phyloP scores from a whole-genome alignment of 192 early-diverging fungal species.

The Cladochytrium replicatum region DNA sequence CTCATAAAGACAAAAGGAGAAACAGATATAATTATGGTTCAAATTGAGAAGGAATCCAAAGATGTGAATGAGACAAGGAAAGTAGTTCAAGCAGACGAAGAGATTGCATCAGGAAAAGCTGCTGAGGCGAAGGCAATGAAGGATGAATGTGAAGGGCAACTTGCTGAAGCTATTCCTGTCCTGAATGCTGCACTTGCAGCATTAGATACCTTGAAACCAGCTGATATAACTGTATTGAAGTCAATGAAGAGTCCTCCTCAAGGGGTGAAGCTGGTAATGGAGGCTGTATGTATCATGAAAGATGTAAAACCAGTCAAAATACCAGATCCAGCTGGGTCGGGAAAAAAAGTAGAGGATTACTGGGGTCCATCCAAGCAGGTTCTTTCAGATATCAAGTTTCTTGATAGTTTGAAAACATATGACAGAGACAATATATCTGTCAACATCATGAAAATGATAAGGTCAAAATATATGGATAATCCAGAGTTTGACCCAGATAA shows the following conservation, averaged over 20 bases:
- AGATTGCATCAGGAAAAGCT: conserved; percentile 45
- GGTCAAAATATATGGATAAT: conserved; percentile 49
- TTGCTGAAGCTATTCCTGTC: conserved; percentile 51
- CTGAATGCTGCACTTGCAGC: conserved; percentile 43
- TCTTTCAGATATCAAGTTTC: conserved; percentile 42
- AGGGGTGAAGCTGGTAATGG: conserved; percentile 54
- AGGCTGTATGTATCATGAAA: conserved; percentile 53
- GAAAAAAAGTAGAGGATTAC: conserved; percentile 53
- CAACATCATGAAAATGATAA: conserved; percentile 48
- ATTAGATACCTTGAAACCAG: conserved; percentile 46
- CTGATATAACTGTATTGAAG: conserved; percentile 50
- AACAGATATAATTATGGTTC: conserved; percentile 45
- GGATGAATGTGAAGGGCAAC: conserved; percentile 48
- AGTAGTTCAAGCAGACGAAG: conserved; percentile 48
- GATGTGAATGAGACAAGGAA: conserved; percentile 41
- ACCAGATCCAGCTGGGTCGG: conserved; percentile 43
- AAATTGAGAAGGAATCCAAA: conserved; percentile 49
- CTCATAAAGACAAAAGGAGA: conserved; percentile 43
- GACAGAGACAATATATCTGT: conserved; percentile 50
- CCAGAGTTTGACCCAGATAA: conserved; percentile 57
- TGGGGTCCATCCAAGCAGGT: conserved; percentile 49
- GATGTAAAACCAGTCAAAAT: conserved; percentile 54
- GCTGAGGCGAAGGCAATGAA: conserved; percentile 44
- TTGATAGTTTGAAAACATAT: conserved; percentile 41
- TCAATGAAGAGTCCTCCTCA: conserved; percentile 53